These are phyloP conservation scores for Penicillium sp. DNA, from an alignment of 2,329 filamentous ascomycete genomes.

Conservation along the genomic window DNA sequence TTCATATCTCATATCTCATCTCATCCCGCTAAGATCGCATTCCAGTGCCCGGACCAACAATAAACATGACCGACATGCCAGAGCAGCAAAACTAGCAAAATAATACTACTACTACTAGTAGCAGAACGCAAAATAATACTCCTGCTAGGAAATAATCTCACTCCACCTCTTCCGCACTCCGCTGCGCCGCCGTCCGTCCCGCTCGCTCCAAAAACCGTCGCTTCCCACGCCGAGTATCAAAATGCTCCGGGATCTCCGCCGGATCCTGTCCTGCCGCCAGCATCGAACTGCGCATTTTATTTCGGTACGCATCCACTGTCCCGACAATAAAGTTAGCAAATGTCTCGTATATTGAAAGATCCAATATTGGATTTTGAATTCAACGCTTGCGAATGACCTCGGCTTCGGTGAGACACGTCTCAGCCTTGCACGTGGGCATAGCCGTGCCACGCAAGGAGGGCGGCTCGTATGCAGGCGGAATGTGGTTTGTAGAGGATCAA, in stretches of 20 bases:
- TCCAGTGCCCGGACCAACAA: constrained; percentile 1
- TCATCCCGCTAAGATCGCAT: background rate
- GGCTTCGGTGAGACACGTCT: constrained; percentile 14
- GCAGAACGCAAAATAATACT: no score
- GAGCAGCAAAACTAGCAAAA: no score
- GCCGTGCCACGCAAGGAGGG: constrained; percentile 4
- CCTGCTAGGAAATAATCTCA: constrained; percentile 12
- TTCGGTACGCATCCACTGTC: constrained; percentile 88
- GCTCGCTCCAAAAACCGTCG: constrained; percentile 66
- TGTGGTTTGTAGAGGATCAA: background rate
- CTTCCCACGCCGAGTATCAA: constrained; percentile 87
- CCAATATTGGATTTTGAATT: no score
- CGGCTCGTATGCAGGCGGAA: background rate
- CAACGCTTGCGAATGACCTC: background rate
- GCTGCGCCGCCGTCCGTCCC: constrained; percentile 32
- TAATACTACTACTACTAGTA: no score
- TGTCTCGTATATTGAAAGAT: no score
- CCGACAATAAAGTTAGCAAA: background rate
- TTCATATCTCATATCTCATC: background rate
- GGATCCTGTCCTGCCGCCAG: constrained; percentile 78
- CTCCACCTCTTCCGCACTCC: constrained; percentile 45
- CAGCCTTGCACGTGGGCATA: constrained; percentile 5
- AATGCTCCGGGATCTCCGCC: constrained; percentile 75
- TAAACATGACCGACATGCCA: background rate
- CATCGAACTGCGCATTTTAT: constrained; percentile 84